These are phyloP conservation scores for Isoetes taiwanensis DNA, from an alignment of 75 land plant genomes.

Conservation along the genomic window DNA sequence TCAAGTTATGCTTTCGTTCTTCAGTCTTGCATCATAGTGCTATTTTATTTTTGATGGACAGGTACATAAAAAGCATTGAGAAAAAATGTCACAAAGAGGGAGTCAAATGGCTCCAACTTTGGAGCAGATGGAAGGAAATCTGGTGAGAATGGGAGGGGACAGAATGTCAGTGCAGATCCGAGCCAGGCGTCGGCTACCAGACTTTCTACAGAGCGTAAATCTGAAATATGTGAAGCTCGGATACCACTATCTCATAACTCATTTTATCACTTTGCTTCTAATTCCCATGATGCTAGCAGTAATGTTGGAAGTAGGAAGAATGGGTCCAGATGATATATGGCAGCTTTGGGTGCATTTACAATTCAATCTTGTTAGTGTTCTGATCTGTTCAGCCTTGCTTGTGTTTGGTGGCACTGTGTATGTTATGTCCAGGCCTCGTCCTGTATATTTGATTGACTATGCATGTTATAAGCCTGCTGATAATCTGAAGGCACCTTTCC, in stretches of 20 bases:
- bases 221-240: constrained; percentile 56
- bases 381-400: constrained; percentile 38
- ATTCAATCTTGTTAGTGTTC: constrained; percentile 45
- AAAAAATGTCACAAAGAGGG: no score
- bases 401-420: constrained; percentile 43
- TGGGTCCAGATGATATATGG: constrained; percentile 32
- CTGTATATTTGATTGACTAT: constrained; percentile 39
- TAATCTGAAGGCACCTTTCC: constrained; percentile 20
- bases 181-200: constrained; percentile 45
- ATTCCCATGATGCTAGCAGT: constrained; percentile 41
- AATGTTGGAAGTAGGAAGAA: constrained; percentile 30
- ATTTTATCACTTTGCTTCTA: constrained; percentile 34
- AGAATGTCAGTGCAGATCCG: constrained; percentile 52
- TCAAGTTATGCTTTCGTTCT: no score
- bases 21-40: no score
- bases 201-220: constrained; percentile 55
- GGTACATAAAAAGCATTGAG: no score
- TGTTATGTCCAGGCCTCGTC: constrained; percentile 34
- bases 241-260: constrained; percentile 53
- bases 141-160: no score
- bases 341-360: constrained; percentile 48
- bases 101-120: no score
- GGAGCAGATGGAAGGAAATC: no score
- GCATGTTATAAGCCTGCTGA: constrained; percentile 39
- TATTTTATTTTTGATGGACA: no score